Percentiles rank a stretch among this genome's conserved stretches.
phyloP scores from a whole-genome alignment of 257 asterid species.

The Fraxinus quadrangulata region DNA sequence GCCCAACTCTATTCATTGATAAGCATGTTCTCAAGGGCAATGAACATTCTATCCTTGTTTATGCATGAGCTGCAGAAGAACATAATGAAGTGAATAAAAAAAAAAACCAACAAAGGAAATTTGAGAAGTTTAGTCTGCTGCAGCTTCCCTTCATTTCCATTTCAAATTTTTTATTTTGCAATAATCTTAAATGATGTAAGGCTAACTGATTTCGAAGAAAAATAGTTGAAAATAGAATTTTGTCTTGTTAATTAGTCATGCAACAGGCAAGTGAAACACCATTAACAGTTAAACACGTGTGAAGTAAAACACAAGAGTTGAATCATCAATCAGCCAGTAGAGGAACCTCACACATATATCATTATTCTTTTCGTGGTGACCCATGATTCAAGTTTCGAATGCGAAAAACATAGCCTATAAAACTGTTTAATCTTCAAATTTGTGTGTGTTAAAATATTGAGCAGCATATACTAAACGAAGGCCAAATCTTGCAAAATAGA shows the following conservation, averaged over 20 bases:
- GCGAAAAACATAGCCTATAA: neutral
- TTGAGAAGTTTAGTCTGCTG: neutral
- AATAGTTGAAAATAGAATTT: neutral
- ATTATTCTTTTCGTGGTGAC: too few relatives aligned
- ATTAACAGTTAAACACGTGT: too few relatives aligned
- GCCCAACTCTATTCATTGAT: neutral
- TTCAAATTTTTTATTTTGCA: too few relatives aligned
- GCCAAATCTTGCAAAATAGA: constrained; percentile 10
- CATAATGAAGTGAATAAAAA: neutral
- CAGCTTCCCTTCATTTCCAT: neutral
- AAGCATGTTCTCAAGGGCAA: neutral
- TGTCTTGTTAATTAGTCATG: neutral
- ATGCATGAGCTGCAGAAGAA: neutral
- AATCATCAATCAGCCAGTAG: too few relatives aligned
- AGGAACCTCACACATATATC: too few relatives aligned
- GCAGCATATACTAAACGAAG: neutral
- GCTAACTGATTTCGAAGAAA: neutral
- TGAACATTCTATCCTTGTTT: neutral
- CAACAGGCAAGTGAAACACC: neutral
- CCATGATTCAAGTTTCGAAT: neutral
- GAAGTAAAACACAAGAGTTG: too few relatives aligned
- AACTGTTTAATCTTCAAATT: neutral
- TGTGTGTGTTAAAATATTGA: neutral
- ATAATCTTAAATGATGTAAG: neutral
- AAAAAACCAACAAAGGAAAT: neutral